A percentile compares a stretch with the other conserved stretches of the same genome.
These are phyloP conservation scores for Citrus mangshanensis DNA, from an alignment of 345 rosid species.

Conservation along the genomic window DNA sequence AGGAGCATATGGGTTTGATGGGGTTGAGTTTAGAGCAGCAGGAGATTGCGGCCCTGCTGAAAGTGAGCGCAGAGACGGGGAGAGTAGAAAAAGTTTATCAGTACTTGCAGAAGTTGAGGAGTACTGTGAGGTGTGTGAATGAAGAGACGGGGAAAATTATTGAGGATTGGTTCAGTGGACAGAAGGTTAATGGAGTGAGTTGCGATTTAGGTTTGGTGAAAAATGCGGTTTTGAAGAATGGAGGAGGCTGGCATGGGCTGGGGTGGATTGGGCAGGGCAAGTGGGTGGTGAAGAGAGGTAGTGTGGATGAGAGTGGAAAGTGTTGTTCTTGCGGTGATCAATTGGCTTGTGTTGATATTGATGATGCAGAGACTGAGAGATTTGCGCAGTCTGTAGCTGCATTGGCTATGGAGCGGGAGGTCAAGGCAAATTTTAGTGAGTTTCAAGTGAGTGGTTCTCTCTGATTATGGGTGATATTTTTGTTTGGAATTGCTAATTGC, in stretches of 20 bases:
- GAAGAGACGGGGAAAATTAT: constrained; percentile 53
- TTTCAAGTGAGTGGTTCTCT: constrained; percentile 57
- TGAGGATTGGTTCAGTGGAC: constrained; percentile 57
- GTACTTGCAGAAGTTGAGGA: constrained; percentile 76
- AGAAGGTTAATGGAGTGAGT: constrained; percentile 25
- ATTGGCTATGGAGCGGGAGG: constrained; percentile 85
- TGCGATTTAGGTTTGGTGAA: constrained; percentile 33
- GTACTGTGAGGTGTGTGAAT: constrained; percentile 48
- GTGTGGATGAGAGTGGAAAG: constrained; percentile 41
- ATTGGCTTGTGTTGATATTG: constrained; percentile 70
- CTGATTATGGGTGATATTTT: neutral
- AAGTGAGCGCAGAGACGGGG: constrained; percentile 57
- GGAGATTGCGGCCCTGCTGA: constrained; percentile 64
- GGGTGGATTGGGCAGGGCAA: constrained; percentile 88
- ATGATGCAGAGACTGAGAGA: constrained; percentile 57
- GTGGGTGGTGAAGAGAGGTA: constrained; percentile 61
- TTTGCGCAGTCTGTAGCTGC: constrained; percentile 63
- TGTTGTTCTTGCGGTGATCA: constrained; percentile 65
- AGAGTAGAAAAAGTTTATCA: constrained; percentile 54
- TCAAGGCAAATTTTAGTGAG: constrained; percentile 63
- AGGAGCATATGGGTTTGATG: constrained; percentile 55
- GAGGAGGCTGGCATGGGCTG: constrained; percentile 93
- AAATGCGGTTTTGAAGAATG: constrained; percentile 52
- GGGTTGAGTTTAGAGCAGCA: constrained; percentile 64
- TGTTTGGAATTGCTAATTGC: neutral